phyloP scores from a whole-genome alignment of 1,139 yeast genomes.

The Protomyces macrosporus region DNA sequence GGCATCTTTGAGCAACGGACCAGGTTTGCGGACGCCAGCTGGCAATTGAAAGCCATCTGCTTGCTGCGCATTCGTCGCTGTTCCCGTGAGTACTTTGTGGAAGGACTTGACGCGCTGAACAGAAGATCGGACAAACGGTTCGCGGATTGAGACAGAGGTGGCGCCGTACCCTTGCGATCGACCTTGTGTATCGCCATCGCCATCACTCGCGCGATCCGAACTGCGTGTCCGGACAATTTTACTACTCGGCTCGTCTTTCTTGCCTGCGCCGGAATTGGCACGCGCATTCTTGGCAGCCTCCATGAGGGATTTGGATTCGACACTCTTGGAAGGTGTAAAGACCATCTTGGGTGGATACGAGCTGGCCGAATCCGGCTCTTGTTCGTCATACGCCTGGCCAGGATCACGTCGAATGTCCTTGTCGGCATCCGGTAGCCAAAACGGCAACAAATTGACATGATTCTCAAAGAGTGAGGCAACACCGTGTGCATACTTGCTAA shows the following conservation, averaged over 20 bases:
- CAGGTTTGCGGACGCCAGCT: constrained; percentile 81
- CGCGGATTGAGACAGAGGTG: constrained; percentile 41
- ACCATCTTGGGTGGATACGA: constrained; percentile 24
- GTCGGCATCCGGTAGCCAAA: constrained; percentile 91
- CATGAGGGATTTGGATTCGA: constrained; percentile 24
- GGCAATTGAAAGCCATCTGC: constrained; percentile 47
- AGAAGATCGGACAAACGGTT: not conserved
- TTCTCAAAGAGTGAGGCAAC: constrained; percentile 64
- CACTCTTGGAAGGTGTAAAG: constrained; percentile 28
- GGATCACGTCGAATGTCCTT: constrained; percentile 71
- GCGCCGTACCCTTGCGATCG: constrained; percentile 1
- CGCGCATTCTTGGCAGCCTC: constrained; percentile 29
- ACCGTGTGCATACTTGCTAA: constrained; percentile 86
- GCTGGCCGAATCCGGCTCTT: constrained; percentile 36
- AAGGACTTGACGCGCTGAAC: constrained; percentile 11
- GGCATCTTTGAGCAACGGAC: constrained; percentile 69
- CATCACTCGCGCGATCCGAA: constrained; percentile 41
- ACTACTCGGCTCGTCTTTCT: constrained; percentile 25
- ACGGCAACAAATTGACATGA: constrained; percentile 79
- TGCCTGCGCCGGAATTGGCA: constrained; percentile 37
- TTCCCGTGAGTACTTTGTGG: constrained; percentile 13
- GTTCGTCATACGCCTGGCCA: constrained; percentile 62
- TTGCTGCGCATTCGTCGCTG: not conserved
- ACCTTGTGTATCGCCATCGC: constrained; percentile 55
- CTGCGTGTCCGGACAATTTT: constrained; percentile 32